Evolutionary conservation across 768 basidiomycete species (phyloP), one percentile per base, ranked within the genome.

Genomic region (Leccinum subgranulosum): DNA sequence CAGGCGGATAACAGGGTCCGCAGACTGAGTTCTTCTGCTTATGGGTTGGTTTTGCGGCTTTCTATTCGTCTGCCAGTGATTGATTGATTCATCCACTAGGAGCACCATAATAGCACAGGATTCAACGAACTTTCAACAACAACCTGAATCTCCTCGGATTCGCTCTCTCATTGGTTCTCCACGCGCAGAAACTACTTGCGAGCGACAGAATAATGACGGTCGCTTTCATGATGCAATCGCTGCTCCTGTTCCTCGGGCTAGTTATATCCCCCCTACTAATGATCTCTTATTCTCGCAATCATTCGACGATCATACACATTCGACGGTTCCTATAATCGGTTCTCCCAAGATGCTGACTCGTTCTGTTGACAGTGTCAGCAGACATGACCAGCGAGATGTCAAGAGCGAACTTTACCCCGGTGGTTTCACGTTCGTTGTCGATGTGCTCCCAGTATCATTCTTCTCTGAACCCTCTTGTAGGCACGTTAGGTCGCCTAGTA

Each of bases 231-330:
- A 53, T 31, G 11, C n/a, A 23, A 28, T 31, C 7, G 9, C 11
- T 2, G 9, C 52, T 33, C 36, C 41, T 12, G 64, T 52, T 36
- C 54, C 60, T 46, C 57, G 27, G 19, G 1, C 8, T 17, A 29
- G 25, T 15, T 53, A 47, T 49, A 65, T 69, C 23, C 65, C 67
- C 10, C 65, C 67, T 43, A 62, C 64, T 17, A 3, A 12, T 4
- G 54, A 68, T 45, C 17, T 64, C 29, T 41, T 54, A 12, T 29
- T 69, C 33, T 54, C 57, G 1, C 55, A 60, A 21, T 56, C 65
- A 21, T 61, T 59, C 19, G 10, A 46, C 15, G 19, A 47, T 34
- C 54, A 50, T 21, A 17, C 43, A 19, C 15, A 48, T 50, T 34
- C 25, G 14, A 43, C n/a, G n/a, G 21, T 29, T 21, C 10, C 50